phyloP scores from a whole-genome alignment of 768 basidiomycete genomes.

The Baorangia bicolor region DNA sequence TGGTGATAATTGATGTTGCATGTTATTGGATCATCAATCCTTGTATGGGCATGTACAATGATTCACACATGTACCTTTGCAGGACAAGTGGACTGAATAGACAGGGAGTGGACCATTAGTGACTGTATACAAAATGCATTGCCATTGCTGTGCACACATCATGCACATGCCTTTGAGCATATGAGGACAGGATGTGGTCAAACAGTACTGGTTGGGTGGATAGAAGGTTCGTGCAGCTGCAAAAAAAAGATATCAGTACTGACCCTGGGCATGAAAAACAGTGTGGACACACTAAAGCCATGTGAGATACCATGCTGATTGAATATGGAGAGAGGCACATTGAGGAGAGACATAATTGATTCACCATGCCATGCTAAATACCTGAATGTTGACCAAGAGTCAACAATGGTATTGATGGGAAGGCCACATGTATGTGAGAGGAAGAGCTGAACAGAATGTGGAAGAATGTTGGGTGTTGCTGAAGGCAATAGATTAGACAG shows the following conservation, averaged over 20 bases:
- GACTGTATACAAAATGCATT: background rate
- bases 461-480: background rate
- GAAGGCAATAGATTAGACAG: background rate
- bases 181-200: background rate
- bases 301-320: background rate
- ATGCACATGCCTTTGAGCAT: background rate
- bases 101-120: background rate
- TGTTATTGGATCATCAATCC: too few relatives aligned
- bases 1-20: conserved; percentile 3
- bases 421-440: background rate
- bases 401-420: background rate
- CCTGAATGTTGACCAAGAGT: background rate
- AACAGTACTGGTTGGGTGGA: background rate
- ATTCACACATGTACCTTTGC: conserved; percentile 6
- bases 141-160: conserved; percentile 1
- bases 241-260: background rate
- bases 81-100: background rate
- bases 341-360: background rate
- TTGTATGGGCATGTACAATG: too few relatives aligned
- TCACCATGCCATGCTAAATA: background rate
- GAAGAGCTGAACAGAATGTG: background rate
- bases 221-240: background rate
- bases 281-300: background rate
- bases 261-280: background rate
- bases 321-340: background rate